A percentile compares a stretch with the other conserved stretches of the same genome.
phyloP scores from a whole-genome alignment of 495 filamentous ascomycete species.

The Penicillium lividum region DNA sequence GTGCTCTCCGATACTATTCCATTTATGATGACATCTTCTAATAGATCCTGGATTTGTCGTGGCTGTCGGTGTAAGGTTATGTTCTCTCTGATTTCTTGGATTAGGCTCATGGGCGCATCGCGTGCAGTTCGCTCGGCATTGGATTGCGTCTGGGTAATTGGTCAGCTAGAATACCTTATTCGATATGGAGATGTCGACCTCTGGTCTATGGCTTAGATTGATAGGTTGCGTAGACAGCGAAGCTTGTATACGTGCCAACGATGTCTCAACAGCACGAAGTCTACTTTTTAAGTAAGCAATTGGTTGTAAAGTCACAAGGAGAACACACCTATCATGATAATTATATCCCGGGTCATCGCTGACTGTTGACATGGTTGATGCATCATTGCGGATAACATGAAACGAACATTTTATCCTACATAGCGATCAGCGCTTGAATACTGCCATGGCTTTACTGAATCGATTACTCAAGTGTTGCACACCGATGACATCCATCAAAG shows the following conservation, averaged over 20 bases:
- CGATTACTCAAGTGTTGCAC: constrained; percentile 14
- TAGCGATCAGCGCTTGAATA: neutral
- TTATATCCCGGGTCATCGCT: neutral
- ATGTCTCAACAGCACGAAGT: constrained; percentile 10
- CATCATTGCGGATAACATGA: neutral
- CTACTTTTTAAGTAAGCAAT: neutral
- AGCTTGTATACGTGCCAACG: constrained; percentile 12
- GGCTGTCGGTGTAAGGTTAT: constrained; percentile 12
- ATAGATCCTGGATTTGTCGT: constrained; percentile 4
- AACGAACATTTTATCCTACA: constrained; percentile 17
- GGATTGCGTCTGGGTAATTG: neutral
- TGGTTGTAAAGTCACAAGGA: neutral
- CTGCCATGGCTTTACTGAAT: neutral
- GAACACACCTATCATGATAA: constrained; percentile 10
- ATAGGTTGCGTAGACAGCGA: constrained; percentile 1
- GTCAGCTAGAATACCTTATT: neutral
- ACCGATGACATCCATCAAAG: constrained; percentile 15
- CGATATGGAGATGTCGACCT: neutral
- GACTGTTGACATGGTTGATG: neutral
- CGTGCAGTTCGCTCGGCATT: constrained; percentile 16
- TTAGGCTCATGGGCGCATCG: constrained; percentile 25
- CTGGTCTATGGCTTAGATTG: neutral
- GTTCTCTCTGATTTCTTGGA: constrained; percentile 21
- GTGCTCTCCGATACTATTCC: constrained; percentile 12
- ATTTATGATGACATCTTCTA: constrained; percentile 15